Percentiles rank a stretch among this genome's conserved stretches.
Conservation (phyloP, 768 basidiomycete genomes). For the Paxillus involutus region DNA sequence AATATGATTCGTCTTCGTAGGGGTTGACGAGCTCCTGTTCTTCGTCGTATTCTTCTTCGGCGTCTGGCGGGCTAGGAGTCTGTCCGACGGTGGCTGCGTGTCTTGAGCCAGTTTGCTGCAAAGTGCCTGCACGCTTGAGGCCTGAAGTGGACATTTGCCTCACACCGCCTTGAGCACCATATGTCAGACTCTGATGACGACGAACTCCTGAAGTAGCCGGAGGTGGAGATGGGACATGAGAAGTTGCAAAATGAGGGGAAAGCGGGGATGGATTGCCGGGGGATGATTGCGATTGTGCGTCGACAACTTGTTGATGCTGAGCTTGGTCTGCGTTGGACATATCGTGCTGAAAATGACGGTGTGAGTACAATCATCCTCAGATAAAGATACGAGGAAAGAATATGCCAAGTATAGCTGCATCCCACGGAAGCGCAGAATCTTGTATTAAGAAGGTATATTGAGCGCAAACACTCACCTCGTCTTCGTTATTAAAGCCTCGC, state of each 20-base stretch:
- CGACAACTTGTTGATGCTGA: conserved; percentile 51
- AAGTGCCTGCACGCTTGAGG: conserved; percentile 75
- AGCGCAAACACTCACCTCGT: conserved; percentile 51
- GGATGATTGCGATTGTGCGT: conserved; percentile 45
- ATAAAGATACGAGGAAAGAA: conserved; percentile 11
- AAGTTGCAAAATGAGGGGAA: conserved; percentile 57
- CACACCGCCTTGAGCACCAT: conserved; percentile 53
- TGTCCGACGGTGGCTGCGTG: conserved; percentile 29
- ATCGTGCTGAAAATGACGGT: conserved; percentile 19
- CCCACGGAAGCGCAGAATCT: background rate
- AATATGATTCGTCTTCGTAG: conserved; percentile 55
- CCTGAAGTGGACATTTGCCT: conserved; percentile 50
- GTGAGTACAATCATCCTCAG: conserved; percentile 17
- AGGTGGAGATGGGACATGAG: conserved; percentile 66
- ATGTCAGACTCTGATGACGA: conserved; percentile 77
- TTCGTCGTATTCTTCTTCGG: conserved; percentile 57
- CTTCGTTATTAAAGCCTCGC: conserved; percentile 56
- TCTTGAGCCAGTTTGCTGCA: conserved; percentile 48
- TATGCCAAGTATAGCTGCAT: conserved; percentile 7
- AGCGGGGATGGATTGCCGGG: conserved; percentile 49
- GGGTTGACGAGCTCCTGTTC: conserved; percentile 43
- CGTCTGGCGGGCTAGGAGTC: conserved; percentile 47
- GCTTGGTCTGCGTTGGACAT: conserved; percentile 19
- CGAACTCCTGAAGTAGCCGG: conserved; percentile 71
- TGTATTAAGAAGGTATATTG: conserved; percentile 1